Evolutionary conservation across 805 yeast species (phyloP), one percentile per base, ranked within the genome.

Genomic region (Yarrowia sp.): DNA sequence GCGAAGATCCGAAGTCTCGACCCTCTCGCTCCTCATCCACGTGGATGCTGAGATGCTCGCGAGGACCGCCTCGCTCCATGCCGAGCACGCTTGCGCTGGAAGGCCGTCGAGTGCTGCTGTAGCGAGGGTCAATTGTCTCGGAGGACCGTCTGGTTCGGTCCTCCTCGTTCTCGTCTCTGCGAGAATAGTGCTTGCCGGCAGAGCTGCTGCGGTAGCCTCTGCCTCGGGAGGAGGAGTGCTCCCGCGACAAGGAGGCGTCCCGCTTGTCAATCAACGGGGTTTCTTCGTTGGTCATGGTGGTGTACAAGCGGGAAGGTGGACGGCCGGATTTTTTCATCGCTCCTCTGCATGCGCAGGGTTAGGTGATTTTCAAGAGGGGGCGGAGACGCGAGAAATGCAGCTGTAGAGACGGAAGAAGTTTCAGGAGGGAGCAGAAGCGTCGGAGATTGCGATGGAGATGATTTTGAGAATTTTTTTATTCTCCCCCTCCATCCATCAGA

Each of bases 241-340:
- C 56, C n/a, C 56, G 56, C 14, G 56, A 47, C 31, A 32, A 14
- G 14, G 31, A 22, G 7, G 39, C 8, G 19, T 47, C 56, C 31
- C 56, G 56, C 56, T 47, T 47, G 39, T 47, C 56, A 16, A 47
- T 32, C 38, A 47, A 24, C 56, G 56, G 56, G 24, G 56, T 32
- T 33, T 47, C 56, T 47, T 47, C 56, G 56, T 47, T 32, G 56
- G 56, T 47, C 56, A 47, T 47, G 56, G 39, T 47, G 56, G 6
- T 18, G 24, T 2, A 6, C n/a, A 19, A 6, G 36, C 14, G 36
- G 29, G 10, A 7, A 25, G 9, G 27, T 7, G 27, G 27, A 2
- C 9, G 27, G 27, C 6, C 2, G 29, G 29, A 25, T 4, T 25
- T 25, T 25, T 25, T 6, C 10, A 12, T 25, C 8, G n/a, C n/a